Evolutionary conservation across 2,329 filamentous ascomycete species (phyloP).

Genomic region (Cercospora sp.): DNA sequence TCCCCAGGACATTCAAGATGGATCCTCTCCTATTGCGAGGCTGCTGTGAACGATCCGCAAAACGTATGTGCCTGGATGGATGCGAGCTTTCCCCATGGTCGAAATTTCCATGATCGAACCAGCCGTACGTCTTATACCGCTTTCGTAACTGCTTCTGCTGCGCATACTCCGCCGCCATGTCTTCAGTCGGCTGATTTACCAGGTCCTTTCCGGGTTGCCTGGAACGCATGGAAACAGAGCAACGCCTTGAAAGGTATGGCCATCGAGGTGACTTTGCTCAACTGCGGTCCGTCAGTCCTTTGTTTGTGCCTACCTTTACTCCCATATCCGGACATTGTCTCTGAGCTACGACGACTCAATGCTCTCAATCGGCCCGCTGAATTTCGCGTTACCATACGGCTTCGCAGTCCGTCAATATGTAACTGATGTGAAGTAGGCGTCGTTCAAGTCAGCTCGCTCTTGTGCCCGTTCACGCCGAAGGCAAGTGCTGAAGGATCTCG

Average conservation of each 20-base stretch:
- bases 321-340: conserved; percentile 4
- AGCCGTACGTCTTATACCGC: conserved; percentile 14
- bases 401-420: too few species aligned
- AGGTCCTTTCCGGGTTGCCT: not conserved
- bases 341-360: not conserved
- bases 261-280: too few species aligned
- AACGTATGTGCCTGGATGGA: not conserved
- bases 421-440: too few species aligned
- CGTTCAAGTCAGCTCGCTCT: too few species aligned
- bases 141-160: not conserved
- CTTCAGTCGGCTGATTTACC: not conserved
- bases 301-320: conserved; percentile 7
- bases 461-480: too few species aligned
- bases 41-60: not conserved
- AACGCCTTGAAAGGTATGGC: too few species aligned
- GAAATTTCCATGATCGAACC: conserved; percentile 13
- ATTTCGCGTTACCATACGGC: not conserved
- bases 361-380: not conserved
- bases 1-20: not conserved
- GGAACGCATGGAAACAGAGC: not conserved
- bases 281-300: conserved; percentile 5
- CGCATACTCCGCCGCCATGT: not conserved
- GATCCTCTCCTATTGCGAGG: not conserved
- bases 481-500: too few species aligned
- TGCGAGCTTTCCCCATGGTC: conserved; percentile 4